phyloP scores from a whole-genome alignment of 2,329 filamentous ascomycete genomes.

The Cercospora zeae-maydis region DNA sequence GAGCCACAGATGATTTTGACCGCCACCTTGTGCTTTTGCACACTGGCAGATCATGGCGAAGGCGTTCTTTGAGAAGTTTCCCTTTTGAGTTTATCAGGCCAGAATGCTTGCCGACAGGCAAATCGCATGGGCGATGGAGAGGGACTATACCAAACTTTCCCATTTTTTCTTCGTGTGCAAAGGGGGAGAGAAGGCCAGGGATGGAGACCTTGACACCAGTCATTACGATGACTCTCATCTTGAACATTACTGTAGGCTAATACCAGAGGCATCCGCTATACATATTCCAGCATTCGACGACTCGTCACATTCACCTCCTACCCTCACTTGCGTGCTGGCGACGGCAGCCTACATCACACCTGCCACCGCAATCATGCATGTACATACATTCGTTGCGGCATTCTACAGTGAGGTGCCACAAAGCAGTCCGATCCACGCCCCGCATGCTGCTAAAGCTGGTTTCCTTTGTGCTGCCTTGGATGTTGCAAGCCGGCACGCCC shows the following conservation, averaged over 20 bases:
- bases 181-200: not conserved
- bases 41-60: slow-evolving; percentile 15
- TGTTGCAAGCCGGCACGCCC: not conserved
- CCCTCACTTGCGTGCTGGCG: not conserved
- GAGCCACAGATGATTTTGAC: slow-evolving; percentile 10
- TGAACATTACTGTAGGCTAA: slow-evolving; percentile 17
- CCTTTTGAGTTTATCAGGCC: slow-evolving; percentile 6
- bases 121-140: slow-evolving; percentile 4
- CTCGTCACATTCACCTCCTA: not conserved
- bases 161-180: not conserved
- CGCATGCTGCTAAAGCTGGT: slow-evolving; percentile 5
- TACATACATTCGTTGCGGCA: too few relatives aligned
- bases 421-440: not conserved
- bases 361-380: not conserved
- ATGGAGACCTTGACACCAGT: slow-evolving; percentile 8
- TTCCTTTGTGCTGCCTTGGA: slow-evolving; percentile 3
- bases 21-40: slow-evolving; percentile 14
- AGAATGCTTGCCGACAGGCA: slow-evolving; percentile 7
- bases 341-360: not conserved
- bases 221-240: slow-evolving; percentile 13
- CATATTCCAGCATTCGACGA: slow-evolving; percentile 7
- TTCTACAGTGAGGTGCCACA: not conserved
- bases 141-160: slow-evolving; percentile 10
- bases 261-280: slow-evolving; percentile 5
- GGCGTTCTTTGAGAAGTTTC: slow-evolving; percentile 16